Evolutionary conservation across 768 basidiomycete species (phyloP), one percentile per base, ranked within the genome.

Genomic region (Termitomyces sp.): DNA sequence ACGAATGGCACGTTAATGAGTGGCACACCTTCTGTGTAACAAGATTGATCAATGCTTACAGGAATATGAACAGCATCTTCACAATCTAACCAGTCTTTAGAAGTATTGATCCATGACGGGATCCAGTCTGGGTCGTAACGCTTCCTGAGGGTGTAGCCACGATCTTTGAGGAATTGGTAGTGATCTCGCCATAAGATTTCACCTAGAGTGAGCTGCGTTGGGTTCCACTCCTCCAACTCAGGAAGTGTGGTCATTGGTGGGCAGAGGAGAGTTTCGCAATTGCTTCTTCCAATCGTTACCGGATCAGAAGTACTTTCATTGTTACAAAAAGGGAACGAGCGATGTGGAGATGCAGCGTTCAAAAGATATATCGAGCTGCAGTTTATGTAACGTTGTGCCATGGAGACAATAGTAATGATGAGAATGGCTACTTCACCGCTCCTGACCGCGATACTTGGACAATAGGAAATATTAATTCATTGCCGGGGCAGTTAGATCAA

Each of bases 101-200:
- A 24, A 0, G 46, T 48, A 39, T 40, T 32, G n/a, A 26, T 27
- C 55, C 55, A 56, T 47, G 55, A 56, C 5, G 55, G 55, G 39
- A 48, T 32, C 55, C 37, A 48, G 16, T 37, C 55, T 32, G 55
- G 55, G 2, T n/a, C n/a, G n/a, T n/a, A n/a, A n/a, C n/a, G n/a
- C n/a, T n/a, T n/a, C n/a, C n/a, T n/a, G n/a, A n/a, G 33, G 7
- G 30, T 55, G 55, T 53, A 48, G 39, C 65, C 67, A n/a, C 22
- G 26, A 0, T 50, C 55, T 22, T 56, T 56, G 24, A 56, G 30
- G 34, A 39, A 48, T 4, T 48, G n/a, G 34, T 40, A 39, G 9
- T 56, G 27, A 14, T 56, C 27, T 2, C 55, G 37, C 55, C 55
- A 56, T 12, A 56, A 40, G 8, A 48, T 13, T 37, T 56, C 46